Conservation (phyloP, 2,329 filamentous ascomycete genomes). For the Rhynchosporium graminicola region DNA sequence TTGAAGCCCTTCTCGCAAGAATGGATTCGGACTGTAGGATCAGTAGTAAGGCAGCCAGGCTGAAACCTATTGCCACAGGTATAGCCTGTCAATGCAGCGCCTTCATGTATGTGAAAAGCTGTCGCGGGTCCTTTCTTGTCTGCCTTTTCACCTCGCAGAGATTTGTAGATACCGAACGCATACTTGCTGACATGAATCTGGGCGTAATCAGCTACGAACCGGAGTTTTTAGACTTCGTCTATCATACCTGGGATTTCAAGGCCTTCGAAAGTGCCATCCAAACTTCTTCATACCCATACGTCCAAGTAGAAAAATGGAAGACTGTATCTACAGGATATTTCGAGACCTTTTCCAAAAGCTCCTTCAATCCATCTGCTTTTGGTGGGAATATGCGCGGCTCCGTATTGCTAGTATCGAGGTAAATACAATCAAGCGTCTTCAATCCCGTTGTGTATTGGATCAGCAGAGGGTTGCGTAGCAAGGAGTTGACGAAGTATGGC, state of each 20-base stretch:
- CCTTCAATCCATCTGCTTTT: conserved; percentile 73
- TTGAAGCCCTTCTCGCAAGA: conserved; percentile 78
- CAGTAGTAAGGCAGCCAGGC: conserved; percentile 69
- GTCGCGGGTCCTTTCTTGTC: conserved; percentile 43
- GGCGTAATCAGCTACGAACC: conserved; percentile 19
- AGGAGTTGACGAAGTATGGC: conserved; percentile 77
- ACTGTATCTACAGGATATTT: conserved; percentile 71
- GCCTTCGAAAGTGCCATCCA: conserved; percentile 79
- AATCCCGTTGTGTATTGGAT: conserved; percentile 70
- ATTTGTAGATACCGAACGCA: conserved; percentile 70
- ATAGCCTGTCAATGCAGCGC: conserved; percentile 70
- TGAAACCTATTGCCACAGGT: conserved; percentile 70
- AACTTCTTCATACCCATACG: conserved; percentile 90
- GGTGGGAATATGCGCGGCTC: conserved; percentile 52
- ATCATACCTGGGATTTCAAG: conserved; percentile 60
- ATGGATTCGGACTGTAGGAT: conserved; percentile 68
- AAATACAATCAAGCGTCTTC: conserved; percentile 75
- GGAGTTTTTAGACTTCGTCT: not conserved
- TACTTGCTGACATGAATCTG: conserved; percentile 83
- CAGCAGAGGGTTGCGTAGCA: conserved; percentile 70
- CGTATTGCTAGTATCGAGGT: conserved; percentile 82
- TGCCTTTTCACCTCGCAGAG: conserved; percentile 52
- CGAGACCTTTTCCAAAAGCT: conserved; percentile 69
- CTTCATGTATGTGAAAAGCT: conserved; percentile 55
- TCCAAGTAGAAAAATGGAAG: conserved; percentile 89